phyloP scores from a whole-genome alignment of 1,284 basidiomycete genomes.

The Cutaneotrichosporon sp. region DNA sequence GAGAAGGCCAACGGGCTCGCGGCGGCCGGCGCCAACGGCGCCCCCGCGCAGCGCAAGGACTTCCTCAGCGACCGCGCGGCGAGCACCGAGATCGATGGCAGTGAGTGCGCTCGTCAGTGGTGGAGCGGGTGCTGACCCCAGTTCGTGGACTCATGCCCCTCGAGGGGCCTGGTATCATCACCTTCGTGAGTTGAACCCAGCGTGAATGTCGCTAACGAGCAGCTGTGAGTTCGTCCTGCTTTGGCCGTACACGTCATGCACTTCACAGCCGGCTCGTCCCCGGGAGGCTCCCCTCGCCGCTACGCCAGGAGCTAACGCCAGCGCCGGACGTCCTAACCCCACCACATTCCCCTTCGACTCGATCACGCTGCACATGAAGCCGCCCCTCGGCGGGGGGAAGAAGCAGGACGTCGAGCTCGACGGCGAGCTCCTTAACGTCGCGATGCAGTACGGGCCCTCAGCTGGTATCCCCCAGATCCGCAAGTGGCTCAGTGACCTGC shows the following conservation, averaged over 20 bases:
- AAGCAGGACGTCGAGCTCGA: slow-evolving; percentile 53
- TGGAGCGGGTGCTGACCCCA: slow-evolving; percentile 20
- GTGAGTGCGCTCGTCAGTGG: slow-evolving; percentile 23
- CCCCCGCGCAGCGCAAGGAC: slow-evolving; percentile 6
- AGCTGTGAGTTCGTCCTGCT: slow-evolving; percentile 35
- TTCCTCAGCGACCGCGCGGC: slow-evolving; percentile 28
- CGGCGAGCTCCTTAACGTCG: slow-evolving; percentile 58
- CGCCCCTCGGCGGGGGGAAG: slow-evolving; percentile 48
- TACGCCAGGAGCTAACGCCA: slow-evolving; percentile 7
- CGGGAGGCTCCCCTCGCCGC: no score
- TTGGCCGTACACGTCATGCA: no score
- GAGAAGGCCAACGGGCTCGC: slow-evolving; percentile 1
- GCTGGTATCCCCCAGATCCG: slow-evolving; percentile 62
- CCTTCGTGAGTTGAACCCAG: slow-evolving; percentile 55
- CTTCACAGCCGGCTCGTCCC: no score
- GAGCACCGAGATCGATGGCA: slow-evolving; percentile 31
- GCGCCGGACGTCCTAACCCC: slow-evolving; percentile 69
- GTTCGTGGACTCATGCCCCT: slow-evolving; percentile 66
- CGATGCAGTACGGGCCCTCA: slow-evolving; percentile 73
- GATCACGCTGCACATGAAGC: slow-evolving; percentile 56
- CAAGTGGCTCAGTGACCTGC: slow-evolving; percentile 64
- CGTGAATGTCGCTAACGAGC: neutral
- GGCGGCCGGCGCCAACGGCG: neutral
- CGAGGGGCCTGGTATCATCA: slow-evolving; percentile 77
- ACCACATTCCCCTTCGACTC: slow-evolving; percentile 81